Evolutionary conservation across 2,329 filamentous ascomycete species (phyloP), one percentile per base, ranked within the genome.

Genomic region (Chaetomium globosum): DNA sequence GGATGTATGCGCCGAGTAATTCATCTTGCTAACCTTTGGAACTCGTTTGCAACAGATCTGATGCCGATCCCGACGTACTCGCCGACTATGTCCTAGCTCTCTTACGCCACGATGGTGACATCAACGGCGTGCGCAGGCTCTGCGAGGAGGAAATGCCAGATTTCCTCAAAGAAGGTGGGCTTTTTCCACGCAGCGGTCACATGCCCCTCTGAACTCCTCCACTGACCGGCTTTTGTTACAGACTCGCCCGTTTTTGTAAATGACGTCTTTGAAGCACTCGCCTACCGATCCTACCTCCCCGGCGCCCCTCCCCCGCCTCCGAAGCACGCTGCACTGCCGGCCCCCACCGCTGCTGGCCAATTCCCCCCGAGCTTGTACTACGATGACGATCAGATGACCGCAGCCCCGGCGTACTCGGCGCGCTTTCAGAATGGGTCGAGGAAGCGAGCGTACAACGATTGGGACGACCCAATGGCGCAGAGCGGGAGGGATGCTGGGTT

Each of bases 21-120:
- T n/a, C 4, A 21, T 31, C 19, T 49, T 63, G 23, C 63, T 66
- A 54, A 65, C 62, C n/a, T 31, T 26, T 36, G 51, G 36, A n/a
- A 16, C 19, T 21, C n/a, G 21, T 56, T 53, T 5, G 33, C 59
- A 67, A 57, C 68, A 92, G 90, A 61, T 91, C 89, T 31, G 90
- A 93, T 73, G 90, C 90, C 59, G 91, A 95, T 74, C 85, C 88
- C 36, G 91, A 93, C 73, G 90, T 94, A 5, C 86, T 95, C 3
- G 91, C 90, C 55, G 91, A 95, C 72, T 95, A 93, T 74, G 89
- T 94, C n/a, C 82, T 93, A 67, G 91, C 90, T 7, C 83, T 95
- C 23, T 79, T 94, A 54, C 85, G 86, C 62, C 87, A 90, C 67
- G 89, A 92, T 69, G 89, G 88, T 67, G 82, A 86, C 59, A 79